Evolutionary conservation across 2,329 filamentous ascomycete genomes (phyloP), one percentile per base, ranked within the genome.

Genomic region (Trichoderma cornu-damae): DNA sequence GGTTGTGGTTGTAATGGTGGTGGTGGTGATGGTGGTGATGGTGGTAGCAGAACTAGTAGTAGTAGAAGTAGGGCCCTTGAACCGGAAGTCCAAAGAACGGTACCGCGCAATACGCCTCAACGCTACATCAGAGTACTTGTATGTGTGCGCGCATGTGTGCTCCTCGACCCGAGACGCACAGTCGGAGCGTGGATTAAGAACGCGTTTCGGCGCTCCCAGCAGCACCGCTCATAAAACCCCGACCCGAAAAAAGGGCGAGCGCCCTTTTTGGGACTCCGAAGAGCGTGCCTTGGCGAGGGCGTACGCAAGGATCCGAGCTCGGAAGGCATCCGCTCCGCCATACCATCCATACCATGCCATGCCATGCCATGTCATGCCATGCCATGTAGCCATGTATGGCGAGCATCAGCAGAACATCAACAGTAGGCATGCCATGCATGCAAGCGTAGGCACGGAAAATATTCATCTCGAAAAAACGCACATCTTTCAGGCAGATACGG

Each of bases 371-470:
- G 51, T 11, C 42, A 53, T 53, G 50, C 24, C 16, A 38, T 40
- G 20, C 18, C 40, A 43, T 43, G 50, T 44, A 53, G 18, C 38
- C 44, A 44, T 16, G 20, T 26, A 54, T 44, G 51, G 51, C 51
- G 40, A 54, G 51, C 40, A 55, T 47, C 42, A 55, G 52, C 52
- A 55, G 52, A 38, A 35, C 52, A 47, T 38, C 42, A 30, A 38
- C 47, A 38, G 35, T 28, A 16, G 48, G 34, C 32, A 12, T 16
- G 1, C 22, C 47, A 47, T 55, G 52, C 52, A 55, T 47, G 52
- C 52, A 55, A 46, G 42, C 26, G 42, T 47, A 55, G 52, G 34
- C 42, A 55, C 52, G 52, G 32, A 46, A 47, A 47, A 30, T 46
- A 54, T 47, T 14, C 22, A 55, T 55, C 42, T 32, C 8, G 22